phyloP scores from a whole-genome alignment of 2,329 filamentous ascomycete genomes.

The Colletotrichum higginsianum region DNA sequence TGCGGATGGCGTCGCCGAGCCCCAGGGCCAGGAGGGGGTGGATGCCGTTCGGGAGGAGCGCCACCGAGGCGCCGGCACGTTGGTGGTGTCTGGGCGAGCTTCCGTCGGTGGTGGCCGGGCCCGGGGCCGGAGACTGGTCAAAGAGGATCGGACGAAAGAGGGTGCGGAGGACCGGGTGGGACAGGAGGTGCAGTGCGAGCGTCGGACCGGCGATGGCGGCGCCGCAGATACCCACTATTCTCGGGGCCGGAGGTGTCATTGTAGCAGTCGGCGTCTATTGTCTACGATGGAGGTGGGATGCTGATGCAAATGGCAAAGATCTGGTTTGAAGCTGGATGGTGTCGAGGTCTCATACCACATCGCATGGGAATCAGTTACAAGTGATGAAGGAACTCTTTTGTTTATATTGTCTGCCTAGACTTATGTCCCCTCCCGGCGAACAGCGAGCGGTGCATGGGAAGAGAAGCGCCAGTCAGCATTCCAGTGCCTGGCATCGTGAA shows the following conservation, averaged over 20 bases:
- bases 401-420: background rate
- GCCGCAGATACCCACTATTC: conserved; percentile 38
- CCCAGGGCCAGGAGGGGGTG: conserved; percentile 44
- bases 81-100: background rate
- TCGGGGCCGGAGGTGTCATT: conserved; percentile 18
- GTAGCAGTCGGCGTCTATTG: background rate
- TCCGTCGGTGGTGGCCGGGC: background rate
- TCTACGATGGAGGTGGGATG: background rate
- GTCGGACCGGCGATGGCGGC: conserved; percentile 39
- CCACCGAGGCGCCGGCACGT: conserved; percentile 45
- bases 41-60: conserved; percentile 46
- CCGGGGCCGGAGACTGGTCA: conserved; percentile 26
- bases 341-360: background rate
- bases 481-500: background rate
- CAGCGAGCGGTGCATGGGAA: background rate
- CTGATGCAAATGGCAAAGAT: too few species aligned
- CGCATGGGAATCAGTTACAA: background rate
- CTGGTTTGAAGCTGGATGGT: too few species aligned
- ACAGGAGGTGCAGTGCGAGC: conserved; percentile 42
- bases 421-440: background rate
- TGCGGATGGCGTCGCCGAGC: conserved; percentile 40
- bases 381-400: background rate
- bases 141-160: conserved; percentile 36
- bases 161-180: conserved; percentile 42
- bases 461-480: background rate